A percentile compares a stretch with the other conserved stretches of the same genome.
Evolutionary conservation across 257 asterid species (phyloP).

Genomic region (Scutellaria galericulata): DNA sequence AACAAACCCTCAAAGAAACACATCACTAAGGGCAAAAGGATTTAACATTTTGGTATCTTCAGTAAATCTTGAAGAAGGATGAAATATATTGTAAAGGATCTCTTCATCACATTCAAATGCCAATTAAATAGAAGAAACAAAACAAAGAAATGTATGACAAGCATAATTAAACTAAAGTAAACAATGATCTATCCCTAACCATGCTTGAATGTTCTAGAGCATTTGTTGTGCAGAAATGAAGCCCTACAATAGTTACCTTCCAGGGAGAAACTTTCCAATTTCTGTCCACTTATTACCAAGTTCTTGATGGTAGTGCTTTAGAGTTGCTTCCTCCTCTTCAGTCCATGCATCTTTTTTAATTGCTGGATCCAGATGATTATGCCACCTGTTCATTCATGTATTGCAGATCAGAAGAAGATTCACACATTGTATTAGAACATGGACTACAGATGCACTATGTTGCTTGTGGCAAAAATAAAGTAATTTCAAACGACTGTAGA

Average conservation of each 20-base stretch:
- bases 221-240: conserved; percentile 12
- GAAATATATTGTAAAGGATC: background rate
- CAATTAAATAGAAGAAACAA: background rate
- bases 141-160: background rate
- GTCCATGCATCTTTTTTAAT: conserved; percentile 79
- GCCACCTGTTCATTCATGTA: conserved; percentile 66
- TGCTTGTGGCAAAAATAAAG: conserved; percentile 2
- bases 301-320: conserved; percentile 54
- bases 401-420: conserved; percentile 20
- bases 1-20: conserved; percentile 12
- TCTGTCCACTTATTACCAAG: conserved; percentile 89
- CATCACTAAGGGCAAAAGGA: background rate
- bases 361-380: conserved; percentile 81
- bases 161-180: background rate
- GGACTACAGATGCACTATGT: background rate
- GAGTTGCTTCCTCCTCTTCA: conserved; percentile 61
- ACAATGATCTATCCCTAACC: background rate
- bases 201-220: conserved; percentile 10
- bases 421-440: conserved; percentile 16
- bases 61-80: background rate
- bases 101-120: conserved; percentile 1
- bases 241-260: conserved; percentile 62
- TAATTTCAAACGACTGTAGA: background rate
- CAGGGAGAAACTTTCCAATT: conserved; percentile 76
- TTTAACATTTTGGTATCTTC: background rate